Evolutionary conservation across 768 basidiomycete genomes (phyloP).

Genomic region (Pulveroboletus sp.): DNA sequence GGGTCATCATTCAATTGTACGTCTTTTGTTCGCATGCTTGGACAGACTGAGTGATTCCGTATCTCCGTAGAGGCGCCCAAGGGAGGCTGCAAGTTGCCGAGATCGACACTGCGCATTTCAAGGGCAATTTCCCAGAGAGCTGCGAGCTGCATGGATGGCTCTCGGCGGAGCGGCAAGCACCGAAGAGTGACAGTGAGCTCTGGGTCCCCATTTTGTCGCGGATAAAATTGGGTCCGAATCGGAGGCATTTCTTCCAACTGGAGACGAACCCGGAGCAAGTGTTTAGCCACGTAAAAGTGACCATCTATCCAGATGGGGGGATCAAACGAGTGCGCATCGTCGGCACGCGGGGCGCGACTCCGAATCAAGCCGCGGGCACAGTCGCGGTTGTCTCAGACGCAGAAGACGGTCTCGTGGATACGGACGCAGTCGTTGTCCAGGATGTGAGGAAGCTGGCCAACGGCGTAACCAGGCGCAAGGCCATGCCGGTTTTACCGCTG

Average conservation of each 20-base stretch:
- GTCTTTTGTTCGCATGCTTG: slow-evolving; percentile 10
- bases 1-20: slow-evolving; percentile 86
- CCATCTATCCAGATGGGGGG: slow-evolving; percentile 94
- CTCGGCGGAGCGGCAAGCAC: slow-evolving; percentile 30
- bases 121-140: slow-evolving; percentile 92
- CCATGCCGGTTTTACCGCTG: slow-evolving; percentile 62
- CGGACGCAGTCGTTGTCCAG: not conserved
- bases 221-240: slow-evolving; percentile 83
- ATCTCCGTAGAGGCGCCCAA: slow-evolving; percentile 57
- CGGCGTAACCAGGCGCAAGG: slow-evolving; percentile 15
- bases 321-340: slow-evolving; percentile 87
- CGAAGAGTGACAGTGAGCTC: slow-evolving; percentile 36
- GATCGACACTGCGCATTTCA: slow-evolving; percentile 94
- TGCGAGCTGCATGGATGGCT: slow-evolving; percentile 70
- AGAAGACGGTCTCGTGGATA: not conserved
- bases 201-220: slow-evolving; percentile 79
- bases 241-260: slow-evolving; percentile 86
- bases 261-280: slow-evolving; percentile 53
- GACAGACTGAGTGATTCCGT: not conserved
- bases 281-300: slow-evolving; percentile 84
- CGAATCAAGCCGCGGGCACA: slow-evolving; percentile 7
- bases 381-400: slow-evolving; percentile 10
- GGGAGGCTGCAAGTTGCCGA: slow-evolving; percentile 76
- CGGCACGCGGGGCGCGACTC: slow-evolving; percentile 50
- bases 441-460: not conserved